Evolutionary conservation across 345 rosid genomes (phyloP), one percentile per base, ranked within the genome.

Genomic region (Raphanus raphanistrum): DNA sequence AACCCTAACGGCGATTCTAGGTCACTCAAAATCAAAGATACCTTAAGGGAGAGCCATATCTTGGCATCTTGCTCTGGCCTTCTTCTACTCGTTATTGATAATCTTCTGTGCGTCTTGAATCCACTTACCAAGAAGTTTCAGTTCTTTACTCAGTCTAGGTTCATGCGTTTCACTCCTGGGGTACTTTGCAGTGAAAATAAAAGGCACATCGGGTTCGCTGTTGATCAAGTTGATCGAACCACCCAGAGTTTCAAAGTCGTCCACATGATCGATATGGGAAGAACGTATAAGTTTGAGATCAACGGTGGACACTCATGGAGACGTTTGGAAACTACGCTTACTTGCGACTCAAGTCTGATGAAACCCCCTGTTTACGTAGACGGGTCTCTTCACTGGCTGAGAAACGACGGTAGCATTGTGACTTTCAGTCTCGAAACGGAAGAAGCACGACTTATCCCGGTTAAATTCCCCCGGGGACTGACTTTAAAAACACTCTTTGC

Each of bases 301-400:
- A 8, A 50, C 59, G 3, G 7, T 0, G 68, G 52, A 27, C 5
- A 27, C 16, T 59, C 63, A 59, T 59, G 63, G 63, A 59, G 33
- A 27, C n/a, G 12, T 27, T 59, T 29, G 63, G 7, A 27, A 27
- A 59, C 63, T 8, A 59, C 6, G 33, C 31, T 59, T 59, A 5
- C 63, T 27, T 59, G 63, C 63, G 8, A 11, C 8, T 27, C 63
- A 59, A 59, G 62, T n/a, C 55, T 13, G n/a, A 9, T 58, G 79
- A 29, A 17, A 50, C 50, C 8, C 1, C 70, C 70, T 9, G 65
- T 76, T 76, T 76, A 63, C 57, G 0, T 70, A 0, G 12, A 70
- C 5, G 63, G 65, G 54, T 10, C 35, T 69, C 63, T 76, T 63
- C 75, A 76, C 57, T 70, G 80, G 75, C 10, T 63, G 10, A 36